A percentile compares a stretch with the other conserved stretches of the same genome.
Conservation (phyloP, 2,329 filamentous ascomycete genomes). For the Fusarium sp. region DNA sequence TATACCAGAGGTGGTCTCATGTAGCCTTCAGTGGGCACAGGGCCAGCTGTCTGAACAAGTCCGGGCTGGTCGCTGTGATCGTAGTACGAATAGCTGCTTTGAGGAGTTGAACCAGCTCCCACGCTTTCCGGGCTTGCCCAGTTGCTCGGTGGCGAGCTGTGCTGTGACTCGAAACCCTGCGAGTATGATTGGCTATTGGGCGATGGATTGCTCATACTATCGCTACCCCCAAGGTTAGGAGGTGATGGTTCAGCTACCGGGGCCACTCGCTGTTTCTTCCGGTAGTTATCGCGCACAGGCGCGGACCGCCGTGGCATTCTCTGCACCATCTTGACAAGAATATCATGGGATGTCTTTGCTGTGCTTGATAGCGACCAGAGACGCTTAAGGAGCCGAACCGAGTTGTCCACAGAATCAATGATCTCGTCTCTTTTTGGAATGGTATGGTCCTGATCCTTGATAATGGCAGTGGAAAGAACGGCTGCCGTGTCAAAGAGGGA, state of each 20-base stretch:
- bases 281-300: slow-evolving; percentile 3
- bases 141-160: slow-evolving; percentile 33
- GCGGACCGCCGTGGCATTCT: slow-evolving; percentile 46
- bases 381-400: slow-evolving; percentile 48
- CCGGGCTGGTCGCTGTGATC: slow-evolving; percentile 15
- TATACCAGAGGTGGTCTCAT: slow-evolving; percentile 1
- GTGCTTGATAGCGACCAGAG: slow-evolving; percentile 41
- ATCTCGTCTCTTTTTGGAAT: slow-evolving; percentile 56
- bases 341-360: slow-evolving; percentile 51
- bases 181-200: background rate
- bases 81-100: slow-evolving; percentile 23
- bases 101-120: slow-evolving; percentile 25
- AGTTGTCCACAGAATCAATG: slow-evolving; percentile 50
- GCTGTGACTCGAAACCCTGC: slow-evolving; percentile 17
- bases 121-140: slow-evolving; percentile 20
- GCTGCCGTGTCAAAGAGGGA: slow-evolving; percentile 64
- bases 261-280: slow-evolving; percentile 27
- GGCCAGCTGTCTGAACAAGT: background rate
- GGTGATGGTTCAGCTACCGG: background rate
- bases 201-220: slow-evolving; percentile 11
- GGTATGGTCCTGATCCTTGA: slow-evolving; percentile 57
- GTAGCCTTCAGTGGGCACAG: background rate
- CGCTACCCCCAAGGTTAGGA: background rate
- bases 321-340: slow-evolving; percentile 46
- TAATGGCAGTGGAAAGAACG: slow-evolving; percentile 61